Base-by-base conservation (phyloP, 2,329 filamentous ascomycete species). In the Trichoderma gracile region DNA sequence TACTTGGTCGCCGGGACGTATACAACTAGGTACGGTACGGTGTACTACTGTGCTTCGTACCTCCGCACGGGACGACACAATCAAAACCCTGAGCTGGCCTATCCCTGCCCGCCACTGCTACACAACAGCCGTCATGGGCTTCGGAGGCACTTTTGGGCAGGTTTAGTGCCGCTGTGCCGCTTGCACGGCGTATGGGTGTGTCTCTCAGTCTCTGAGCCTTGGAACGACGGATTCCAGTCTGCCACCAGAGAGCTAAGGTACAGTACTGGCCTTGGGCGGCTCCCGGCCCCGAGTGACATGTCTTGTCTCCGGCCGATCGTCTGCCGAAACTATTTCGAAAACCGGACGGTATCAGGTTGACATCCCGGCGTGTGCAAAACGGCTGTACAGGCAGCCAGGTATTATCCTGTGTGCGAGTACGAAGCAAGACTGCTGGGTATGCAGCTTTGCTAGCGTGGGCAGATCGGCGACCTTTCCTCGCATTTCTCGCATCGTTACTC, bases 101-200 rank as follows among this genome's bases (percentile, higher is more conserved):
- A 63, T 56, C 60, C 60, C 52, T 63, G 60, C 43, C 15, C n/a
- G 21, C 23, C 30, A 56, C 30, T 42, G 53, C 53, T 52, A 55
- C 50, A 56, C 60, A 56, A 56, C 42, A 55, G 52, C 43, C 60
- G 55, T 47, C 63, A 64, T 46, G 63, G 47, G 63, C 19, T 40
- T 64, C 55, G 55, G 63, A 42, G 63, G 62, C 63, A 59, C 63
- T 64, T 64, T 54, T 64, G 63, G 47, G 25, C 23, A 25, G 21
- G 38, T 21, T 46, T 12, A 46, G 45, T 43, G 43, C 61, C 40
- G 46, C 53, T 49, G 42, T 38, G 53, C 59, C 30, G 38, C 56
- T 53, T 38, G 38, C 40, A 38, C 40, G 45, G 27, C 47, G 46
- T 60, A 42, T 23, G 43, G 23, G 10, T 14, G 30, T 33, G 8